Evolutionary conservation across 176 grass and related monocot genomes (phyloP).

Genomic region (Phoenix roebelenii): DNA sequence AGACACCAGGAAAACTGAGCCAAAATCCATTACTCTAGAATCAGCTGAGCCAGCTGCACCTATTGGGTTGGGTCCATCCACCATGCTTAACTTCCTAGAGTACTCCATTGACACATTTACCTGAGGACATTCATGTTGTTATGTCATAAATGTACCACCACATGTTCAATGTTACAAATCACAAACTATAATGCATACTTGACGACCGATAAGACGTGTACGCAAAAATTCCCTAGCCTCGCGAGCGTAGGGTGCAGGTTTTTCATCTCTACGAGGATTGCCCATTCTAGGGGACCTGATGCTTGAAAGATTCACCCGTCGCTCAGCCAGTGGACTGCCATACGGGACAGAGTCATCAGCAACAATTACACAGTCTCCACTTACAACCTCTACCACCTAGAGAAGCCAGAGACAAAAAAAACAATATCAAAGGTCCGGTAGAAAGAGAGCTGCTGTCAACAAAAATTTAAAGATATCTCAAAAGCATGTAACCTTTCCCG

Average conservation of each 20-base stretch:
- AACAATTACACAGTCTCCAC: conserved; percentile 89
- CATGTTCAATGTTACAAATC: not conserved
- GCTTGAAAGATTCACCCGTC: conserved; percentile 82
- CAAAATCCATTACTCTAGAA: conserved; percentile 84
- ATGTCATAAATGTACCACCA: not conserved
- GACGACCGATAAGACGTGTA: conserved; percentile 74
- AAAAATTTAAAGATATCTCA: not conserved
- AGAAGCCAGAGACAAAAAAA: not conserved
- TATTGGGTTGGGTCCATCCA: conserved; percentile 42
- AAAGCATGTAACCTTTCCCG: conserved; percentile 49
- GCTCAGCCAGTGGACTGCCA: conserved; percentile 74
- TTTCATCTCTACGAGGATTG: conserved; percentile 60
- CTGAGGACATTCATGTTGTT: conserved; percentile 15
- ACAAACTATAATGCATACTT: conserved; percentile 34
- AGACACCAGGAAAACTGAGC: conserved; percentile 64
- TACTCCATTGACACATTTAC: conserved; percentile 95
- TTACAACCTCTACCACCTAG: conserved; percentile 95
- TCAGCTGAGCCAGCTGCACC: conserved; percentile 33
- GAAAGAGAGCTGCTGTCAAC: not conserved
- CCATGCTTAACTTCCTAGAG: conserved; percentile 56
- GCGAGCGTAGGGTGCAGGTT: conserved; percentile 58
- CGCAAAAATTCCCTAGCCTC: conserved; percentile 93
- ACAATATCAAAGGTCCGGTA: not conserved
- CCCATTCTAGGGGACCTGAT: conserved; percentile 83
- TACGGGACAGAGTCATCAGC: conserved; percentile 73